A percentile compares a stretch with the other conserved stretches of the same genome.
These are phyloP conservation scores for Phytophthora agathidicida DNA, from an alignment of 352 stramenopile genomes.

Conservation along the genomic window DNA sequence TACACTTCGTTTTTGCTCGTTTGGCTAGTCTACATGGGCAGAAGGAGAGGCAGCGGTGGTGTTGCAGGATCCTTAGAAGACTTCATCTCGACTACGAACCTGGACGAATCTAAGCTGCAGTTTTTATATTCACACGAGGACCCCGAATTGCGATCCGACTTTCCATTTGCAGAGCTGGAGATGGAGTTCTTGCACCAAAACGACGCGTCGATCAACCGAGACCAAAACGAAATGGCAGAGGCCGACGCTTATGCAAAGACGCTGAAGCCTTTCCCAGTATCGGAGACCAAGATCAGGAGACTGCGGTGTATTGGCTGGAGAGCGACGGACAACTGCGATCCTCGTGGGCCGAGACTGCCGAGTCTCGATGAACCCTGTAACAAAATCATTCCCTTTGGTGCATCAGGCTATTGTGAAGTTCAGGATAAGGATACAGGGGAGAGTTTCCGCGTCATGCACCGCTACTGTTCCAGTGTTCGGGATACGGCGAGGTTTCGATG, in stretches of 20 bases:
- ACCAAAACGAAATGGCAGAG: constrained; percentile 15
- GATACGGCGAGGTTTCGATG: constrained; percentile 47
- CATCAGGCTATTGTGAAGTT: constrained; percentile 29
- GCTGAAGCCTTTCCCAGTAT: constrained; percentile 16
- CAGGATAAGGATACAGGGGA: constrained; percentile 44
- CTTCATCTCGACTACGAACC: constrained; percentile 18
- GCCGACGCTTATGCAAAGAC: constrained; percentile 24
- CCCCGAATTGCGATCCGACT: constrained; percentile 16
- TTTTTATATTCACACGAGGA: constrained; percentile 31
- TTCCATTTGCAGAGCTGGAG: constrained; percentile 30
- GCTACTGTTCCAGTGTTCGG: constrained; percentile 36
- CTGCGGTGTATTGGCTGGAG: constrained; percentile 34
- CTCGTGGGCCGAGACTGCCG: constrained; percentile 14
- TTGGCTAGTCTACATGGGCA: constrained; percentile 11
- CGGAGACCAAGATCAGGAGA: constrained; percentile 18
- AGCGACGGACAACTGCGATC: constrained; percentile 22
- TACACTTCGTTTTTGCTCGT: constrained; percentile 24
- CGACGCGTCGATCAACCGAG: constrained; percentile 12
- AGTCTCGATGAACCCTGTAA: constrained; percentile 24
- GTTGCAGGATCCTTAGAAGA: neutral
- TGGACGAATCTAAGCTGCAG: constrained; percentile 12
- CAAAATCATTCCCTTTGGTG: constrained; percentile 20
- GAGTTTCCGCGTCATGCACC: constrained; percentile 43
- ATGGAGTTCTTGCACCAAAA: constrained; percentile 19
- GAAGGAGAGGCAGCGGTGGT: neutral